Evolutionary conservation across 495 filamentous ascomycete genomes (phyloP).

Genomic region (Amniculicola lignicola): DNA sequence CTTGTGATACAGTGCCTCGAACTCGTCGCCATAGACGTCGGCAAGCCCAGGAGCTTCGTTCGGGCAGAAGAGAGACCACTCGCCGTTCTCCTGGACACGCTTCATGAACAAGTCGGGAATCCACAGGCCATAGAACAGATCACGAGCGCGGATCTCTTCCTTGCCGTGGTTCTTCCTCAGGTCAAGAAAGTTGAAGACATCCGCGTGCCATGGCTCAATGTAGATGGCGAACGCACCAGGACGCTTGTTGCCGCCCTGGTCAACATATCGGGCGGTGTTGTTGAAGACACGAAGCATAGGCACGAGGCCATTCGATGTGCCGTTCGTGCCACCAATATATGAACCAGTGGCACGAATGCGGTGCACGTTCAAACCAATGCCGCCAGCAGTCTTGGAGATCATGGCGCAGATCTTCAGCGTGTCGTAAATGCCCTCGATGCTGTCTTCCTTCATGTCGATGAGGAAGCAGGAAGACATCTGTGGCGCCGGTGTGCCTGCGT

Average conservation of each 20-base stretch:
- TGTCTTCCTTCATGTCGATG: conserved; percentile 97
- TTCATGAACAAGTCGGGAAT: conserved; percentile 99
- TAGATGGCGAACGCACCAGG: conserved; percentile 98
- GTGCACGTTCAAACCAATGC: conserved; percentile 94
- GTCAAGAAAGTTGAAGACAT: conserved; percentile 96
- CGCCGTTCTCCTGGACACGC: conserved; percentile 89
- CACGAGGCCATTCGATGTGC: conserved; percentile 93
- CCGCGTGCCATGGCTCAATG: conserved; percentile 98
- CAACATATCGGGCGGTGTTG: conserved; percentile 97
- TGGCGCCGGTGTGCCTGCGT: conserved; percentile 87
- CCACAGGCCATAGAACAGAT: conserved; percentile 97
- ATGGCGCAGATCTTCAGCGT: conserved; percentile 98
- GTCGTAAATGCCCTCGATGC: conserved; percentile 98
- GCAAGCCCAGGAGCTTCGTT: conserved; percentile 92
- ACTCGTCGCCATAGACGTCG: conserved; percentile 96
- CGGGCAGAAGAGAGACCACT: conserved; percentile 97
- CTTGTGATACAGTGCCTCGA: conserved; percentile 85
- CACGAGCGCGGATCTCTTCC: conserved; percentile 93
- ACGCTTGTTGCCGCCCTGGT: conserved; percentile 98
- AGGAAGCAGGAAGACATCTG: conserved; percentile 97
- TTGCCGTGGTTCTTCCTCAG: conserved; percentile 99
- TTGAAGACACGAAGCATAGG: conserved; percentile 99
- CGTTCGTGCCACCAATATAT: conserved; percentile 96
- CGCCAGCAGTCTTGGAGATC: conserved; percentile 99
- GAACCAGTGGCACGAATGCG: conserved; percentile 94